Percentiles rank a stretch among this genome's conserved stretches.
These are phyloP conservation scores for Phaeophleospora eucalypticola DNA, from an alignment of 2,329 filamentous ascomycete genomes.

Conservation along the genomic window DNA sequence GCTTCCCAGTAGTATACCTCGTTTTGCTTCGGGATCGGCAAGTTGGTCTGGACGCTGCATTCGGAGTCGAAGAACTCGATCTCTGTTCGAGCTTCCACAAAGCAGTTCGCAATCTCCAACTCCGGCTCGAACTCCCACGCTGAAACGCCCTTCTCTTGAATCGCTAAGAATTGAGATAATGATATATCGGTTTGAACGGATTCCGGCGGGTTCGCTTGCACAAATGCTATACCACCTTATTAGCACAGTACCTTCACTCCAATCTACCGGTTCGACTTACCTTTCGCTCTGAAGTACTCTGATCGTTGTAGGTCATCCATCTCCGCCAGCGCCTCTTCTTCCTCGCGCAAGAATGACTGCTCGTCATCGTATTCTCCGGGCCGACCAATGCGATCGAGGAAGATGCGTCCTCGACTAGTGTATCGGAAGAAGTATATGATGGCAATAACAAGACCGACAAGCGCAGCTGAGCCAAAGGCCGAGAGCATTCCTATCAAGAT, in stretches of 20 bases:
- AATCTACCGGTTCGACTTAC: conserved; percentile 45
- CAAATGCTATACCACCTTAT: conserved; percentile 63
- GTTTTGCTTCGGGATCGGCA: conserved; percentile 96
- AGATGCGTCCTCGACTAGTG: conserved; percentile 80
- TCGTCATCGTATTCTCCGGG: conserved; percentile 98
- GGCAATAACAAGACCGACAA: conserved; percentile 74
- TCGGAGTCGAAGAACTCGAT: conserved; percentile 99
- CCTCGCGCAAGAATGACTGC: conserved; percentile 87
- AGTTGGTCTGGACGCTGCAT: conserved; percentile 93
- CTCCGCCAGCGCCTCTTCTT: conserved; percentile 86
- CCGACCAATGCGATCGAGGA: conserved; percentile 86
- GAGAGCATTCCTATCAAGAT: conserved; percentile 93
- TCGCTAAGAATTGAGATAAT: conserved; percentile 92
- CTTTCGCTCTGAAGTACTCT: conserved; percentile 93
- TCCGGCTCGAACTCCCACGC: conserved; percentile 99
- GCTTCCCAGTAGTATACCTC: conserved; percentile 99
- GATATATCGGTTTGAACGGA: conserved; percentile 96
- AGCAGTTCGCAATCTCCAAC: conserved; percentile 96
- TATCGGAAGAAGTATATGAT: conserved; percentile 93
- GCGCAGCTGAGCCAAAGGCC: conserved; percentile 83
- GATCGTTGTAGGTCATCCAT: conserved; percentile 92
- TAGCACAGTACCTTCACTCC: conserved; percentile 15
- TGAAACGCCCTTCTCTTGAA: conserved; percentile 98
- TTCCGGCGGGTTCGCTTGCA: conserved; percentile 90
- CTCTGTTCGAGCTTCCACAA: conserved; percentile 92